Percentiles rank a stretch among this genome's conserved stretches.
Evolutionary conservation across 495 filamentous ascomycete species (phyloP).

Genomic region (Aspergillus bridgeri): DNA sequence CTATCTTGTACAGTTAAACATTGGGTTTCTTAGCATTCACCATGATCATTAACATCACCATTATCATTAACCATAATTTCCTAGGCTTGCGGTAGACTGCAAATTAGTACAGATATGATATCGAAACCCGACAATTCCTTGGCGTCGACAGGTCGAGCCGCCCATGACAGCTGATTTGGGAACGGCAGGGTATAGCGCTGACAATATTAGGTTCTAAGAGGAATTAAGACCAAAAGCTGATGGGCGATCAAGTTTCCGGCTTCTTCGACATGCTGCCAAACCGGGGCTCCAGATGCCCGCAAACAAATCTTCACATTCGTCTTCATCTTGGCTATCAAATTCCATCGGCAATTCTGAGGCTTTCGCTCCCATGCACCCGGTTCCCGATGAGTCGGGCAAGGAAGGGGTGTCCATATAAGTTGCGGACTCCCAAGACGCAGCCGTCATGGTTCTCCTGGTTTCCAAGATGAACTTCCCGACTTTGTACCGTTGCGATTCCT

Average conservation of each 20-base stretch:
- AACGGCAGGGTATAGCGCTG: background rate
- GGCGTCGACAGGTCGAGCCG: background rate
- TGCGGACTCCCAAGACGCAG: constrained; percentile 65
- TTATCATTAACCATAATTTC: background rate
- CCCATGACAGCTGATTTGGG: background rate
- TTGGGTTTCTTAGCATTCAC: background rate
- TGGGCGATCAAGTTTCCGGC: constrained; percentile 44
- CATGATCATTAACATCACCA: background rate
- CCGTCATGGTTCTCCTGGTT: constrained; percentile 65
- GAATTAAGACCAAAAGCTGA: constrained; percentile 25
- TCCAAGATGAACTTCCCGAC: constrained; percentile 96
- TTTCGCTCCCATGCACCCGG: background rate
- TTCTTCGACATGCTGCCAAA: constrained; percentile 60
- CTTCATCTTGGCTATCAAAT: constrained; percentile 90
- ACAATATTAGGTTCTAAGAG: background rate
- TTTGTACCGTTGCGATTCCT: constrained; percentile 82
- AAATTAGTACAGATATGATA: background rate
- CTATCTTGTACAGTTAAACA: background rate
- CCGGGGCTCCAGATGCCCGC: constrained; percentile 77
- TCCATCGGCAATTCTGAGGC: constrained; percentile 46
- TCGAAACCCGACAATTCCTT: background rate
- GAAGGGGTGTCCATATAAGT: background rate
- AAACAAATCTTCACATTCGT: constrained; percentile 94
- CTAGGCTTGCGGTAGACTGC: background rate
- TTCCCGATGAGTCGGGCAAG: background rate